These are phyloP conservation scores for Filosporella fistucella DNA, from an alignment of 495 filamentous ascomycete species.

Conservation along the genomic window DNA sequence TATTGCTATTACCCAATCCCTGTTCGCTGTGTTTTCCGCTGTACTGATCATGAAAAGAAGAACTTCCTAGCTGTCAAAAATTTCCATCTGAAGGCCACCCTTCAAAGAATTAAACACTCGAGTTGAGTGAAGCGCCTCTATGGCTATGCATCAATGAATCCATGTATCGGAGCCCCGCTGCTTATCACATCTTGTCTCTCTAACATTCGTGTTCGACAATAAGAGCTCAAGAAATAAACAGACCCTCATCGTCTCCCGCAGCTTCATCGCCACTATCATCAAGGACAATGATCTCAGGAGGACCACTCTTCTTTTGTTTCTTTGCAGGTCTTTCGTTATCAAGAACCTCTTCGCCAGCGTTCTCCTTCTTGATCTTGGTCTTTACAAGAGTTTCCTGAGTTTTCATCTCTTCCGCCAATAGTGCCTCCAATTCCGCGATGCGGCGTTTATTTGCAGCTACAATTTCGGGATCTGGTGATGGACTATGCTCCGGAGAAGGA, in stretches of 20 bases:
- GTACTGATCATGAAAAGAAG: too few species aligned
- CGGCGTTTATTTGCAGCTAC: neutral
- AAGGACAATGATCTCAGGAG: neutral
- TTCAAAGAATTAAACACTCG: too few species aligned
- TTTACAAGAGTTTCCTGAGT: neutral
- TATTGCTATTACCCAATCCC: too few species aligned
- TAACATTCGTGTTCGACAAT: too few species aligned
- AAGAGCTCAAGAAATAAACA: neutral
- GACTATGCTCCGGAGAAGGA: neutral
- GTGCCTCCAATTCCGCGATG: neutral
- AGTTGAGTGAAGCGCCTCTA: too few species aligned
- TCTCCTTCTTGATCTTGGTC: slow-evolving; percentile 3
- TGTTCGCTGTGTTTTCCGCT: too few species aligned
- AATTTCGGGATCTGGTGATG: neutral
- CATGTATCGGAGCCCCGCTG: too few species aligned
- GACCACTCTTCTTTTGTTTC: neutral
- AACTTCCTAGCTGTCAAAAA: too few species aligned
- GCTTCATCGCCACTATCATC: neutral
- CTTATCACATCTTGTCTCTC: too few species aligned
- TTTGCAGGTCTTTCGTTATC: neutral
- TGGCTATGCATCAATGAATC: too few species aligned
- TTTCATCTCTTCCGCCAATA: neutral
- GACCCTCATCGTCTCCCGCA: neutral
- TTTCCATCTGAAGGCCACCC: too few species aligned
- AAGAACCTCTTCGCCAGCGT: neutral